Conservation (phyloP, 441 rosid species). For the Erysimum pusillum region DNA sequence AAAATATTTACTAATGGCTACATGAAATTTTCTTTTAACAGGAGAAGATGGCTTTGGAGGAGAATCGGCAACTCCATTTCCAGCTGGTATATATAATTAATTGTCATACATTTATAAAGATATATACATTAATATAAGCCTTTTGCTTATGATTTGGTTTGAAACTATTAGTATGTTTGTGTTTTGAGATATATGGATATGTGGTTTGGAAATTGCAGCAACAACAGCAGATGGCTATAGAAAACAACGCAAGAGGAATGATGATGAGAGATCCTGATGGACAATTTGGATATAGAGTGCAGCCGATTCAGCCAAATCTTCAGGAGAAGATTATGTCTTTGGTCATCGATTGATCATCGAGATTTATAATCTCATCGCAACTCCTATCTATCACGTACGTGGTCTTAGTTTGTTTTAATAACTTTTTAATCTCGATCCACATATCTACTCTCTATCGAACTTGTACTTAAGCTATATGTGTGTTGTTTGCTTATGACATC, state of each 20-base stretch:
- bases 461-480: conserved; percentile 4
- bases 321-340: conserved; percentile 66
- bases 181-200: conserved; percentile 19
- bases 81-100: conserved; percentile 53
- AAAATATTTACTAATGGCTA: conserved; percentile 16
- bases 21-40: conserved; percentile 40
- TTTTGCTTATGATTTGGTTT: not conserved
- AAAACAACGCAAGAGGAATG: conserved; percentile 58
- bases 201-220: conserved; percentile 53
- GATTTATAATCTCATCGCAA: conserved; percentile 9
- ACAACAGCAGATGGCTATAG: conserved; percentile 66
- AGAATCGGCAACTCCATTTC: conserved; percentile 57
- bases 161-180: conserved; percentile 21
- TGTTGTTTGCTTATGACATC: conserved; percentile 29
- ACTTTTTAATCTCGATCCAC: conserved; percentile 17
- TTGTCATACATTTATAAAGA: conserved; percentile 12
- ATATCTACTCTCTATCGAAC: conserved; percentile 16
- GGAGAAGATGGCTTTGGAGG: conserved; percentile 67
- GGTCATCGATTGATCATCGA: conserved; percentile 44
- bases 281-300: conserved; percentile 70
- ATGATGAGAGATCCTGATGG: conserved; percentile 58
- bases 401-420: conserved; percentile 14
- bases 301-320: conserved; percentile 89
- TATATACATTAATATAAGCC: not conserved
- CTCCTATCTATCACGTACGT: not conserved